Conservation (phyloP, 2,329 filamentous ascomycete species). For the Pseudodiploospora longispora region DNA sequence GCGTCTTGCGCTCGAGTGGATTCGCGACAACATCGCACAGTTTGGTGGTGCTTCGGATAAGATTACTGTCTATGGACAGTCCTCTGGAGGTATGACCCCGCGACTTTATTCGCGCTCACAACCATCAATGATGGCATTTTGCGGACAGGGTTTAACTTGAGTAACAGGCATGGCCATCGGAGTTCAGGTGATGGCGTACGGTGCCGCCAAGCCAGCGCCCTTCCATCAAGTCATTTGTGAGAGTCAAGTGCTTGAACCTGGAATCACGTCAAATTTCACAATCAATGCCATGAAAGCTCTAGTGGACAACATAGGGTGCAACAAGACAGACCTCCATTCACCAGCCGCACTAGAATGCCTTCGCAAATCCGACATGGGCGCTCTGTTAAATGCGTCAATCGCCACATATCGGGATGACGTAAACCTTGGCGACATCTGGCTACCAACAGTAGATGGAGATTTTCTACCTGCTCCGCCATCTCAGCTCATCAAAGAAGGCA, state of each 20-base stretch:
- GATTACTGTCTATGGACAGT: slow-evolving; percentile 28
- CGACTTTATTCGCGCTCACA: too few relatives aligned
- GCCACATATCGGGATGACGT: slow-evolving; percentile 29
- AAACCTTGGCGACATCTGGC: slow-evolving; percentile 45
- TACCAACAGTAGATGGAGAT: slow-evolving; percentile 36
- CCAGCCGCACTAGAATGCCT: slow-evolving; percentile 38
- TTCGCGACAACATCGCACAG: slow-evolving; percentile 33
- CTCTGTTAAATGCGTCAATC: slow-evolving; percentile 35
- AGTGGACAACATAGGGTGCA: slow-evolving; percentile 35
- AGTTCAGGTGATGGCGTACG: slow-evolving; percentile 41
- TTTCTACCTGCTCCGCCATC: slow-evolving; percentile 35
- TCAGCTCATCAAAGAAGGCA: slow-evolving; percentile 44
- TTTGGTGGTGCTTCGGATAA: slow-evolving; percentile 41
- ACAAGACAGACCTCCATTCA: slow-evolving; percentile 30
- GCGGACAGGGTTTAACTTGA: background rate
- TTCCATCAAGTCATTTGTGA: slow-evolving; percentile 40
- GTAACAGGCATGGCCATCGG: slow-evolving; percentile 30
- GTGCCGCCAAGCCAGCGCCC: slow-evolving; percentile 31
- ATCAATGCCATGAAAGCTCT: slow-evolving; percentile 36
- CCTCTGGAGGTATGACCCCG: slow-evolving; percentile 20
- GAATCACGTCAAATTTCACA: slow-evolving; percentile 39
- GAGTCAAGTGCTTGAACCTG: slow-evolving; percentile 42
- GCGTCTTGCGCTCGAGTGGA: slow-evolving; percentile 34
- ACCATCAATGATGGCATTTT: too few relatives aligned
- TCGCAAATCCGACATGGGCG: slow-evolving; percentile 31